phyloP scores from a whole-genome alignment of 1,284 basidiomycete species.

The Nidula niveotomentosa region DNA sequence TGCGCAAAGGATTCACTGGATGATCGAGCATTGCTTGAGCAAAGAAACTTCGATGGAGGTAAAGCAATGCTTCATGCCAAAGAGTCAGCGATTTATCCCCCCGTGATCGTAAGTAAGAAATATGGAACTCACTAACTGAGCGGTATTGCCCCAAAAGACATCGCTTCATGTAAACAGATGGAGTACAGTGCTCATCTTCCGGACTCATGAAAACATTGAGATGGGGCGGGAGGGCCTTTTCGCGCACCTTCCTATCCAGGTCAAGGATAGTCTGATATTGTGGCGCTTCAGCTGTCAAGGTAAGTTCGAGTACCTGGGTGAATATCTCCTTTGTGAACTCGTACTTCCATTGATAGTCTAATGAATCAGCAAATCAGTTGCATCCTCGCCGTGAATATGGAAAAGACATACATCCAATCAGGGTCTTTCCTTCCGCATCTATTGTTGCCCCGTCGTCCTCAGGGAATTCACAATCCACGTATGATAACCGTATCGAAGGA shows the following conservation, averaged over 20 bases:
- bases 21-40: slow-evolving; percentile 61
- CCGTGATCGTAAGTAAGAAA: background rate
- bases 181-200: slow-evolving; percentile 46
- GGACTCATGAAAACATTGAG: slow-evolving; percentile 48
- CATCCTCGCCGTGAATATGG: background rate
- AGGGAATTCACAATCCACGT: slow-evolving; percentile 58
- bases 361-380: background rate
- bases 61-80: slow-evolving; percentile 55
- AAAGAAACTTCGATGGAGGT: slow-evolving; percentile 62
- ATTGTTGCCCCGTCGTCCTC: slow-evolving; percentile 44
- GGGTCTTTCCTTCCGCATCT: slow-evolving; percentile 44
- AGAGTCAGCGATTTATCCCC: background rate
- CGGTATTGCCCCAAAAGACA: slow-evolving; percentile 53
- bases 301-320: slow-evolving; percentile 46
- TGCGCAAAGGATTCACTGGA: slow-evolving; percentile 58
- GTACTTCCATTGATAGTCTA: slow-evolving; percentile 47
- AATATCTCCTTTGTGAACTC: slow-evolving; percentile 50
- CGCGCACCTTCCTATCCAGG: slow-evolving; percentile 56
- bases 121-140: slow-evolving; percentile 35
- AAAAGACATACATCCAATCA: slow-evolving; percentile 43
- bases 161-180: slow-evolving; percentile 45
- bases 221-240: slow-evolving; percentile 48
- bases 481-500: slow-evolving; percentile 53
- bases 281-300: slow-evolving; percentile 48
- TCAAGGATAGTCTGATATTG: slow-evolving; percentile 55